These are phyloP conservation scores for Sordariomycetes sp. DNA, from an alignment of 2,329 filamentous ascomycete genomes.

Conservation along the genomic window DNA sequence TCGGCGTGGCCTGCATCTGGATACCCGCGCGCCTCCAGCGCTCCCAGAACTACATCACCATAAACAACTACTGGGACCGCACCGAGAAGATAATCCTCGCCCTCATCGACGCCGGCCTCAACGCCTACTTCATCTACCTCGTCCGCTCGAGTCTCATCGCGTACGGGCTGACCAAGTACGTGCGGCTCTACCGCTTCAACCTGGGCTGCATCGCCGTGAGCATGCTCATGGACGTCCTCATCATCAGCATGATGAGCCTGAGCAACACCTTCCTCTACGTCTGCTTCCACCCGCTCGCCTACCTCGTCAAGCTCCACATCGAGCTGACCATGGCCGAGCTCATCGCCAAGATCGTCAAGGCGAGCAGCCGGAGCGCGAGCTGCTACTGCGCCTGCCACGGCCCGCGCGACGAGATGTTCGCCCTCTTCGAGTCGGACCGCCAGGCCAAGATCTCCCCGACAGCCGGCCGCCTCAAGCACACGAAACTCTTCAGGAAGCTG, in stretches of 20 bases:
- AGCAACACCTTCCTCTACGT: slow-evolving; percentile 15
- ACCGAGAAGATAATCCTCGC: slow-evolving; percentile 41
- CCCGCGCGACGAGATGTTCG: too few relatives aligned
- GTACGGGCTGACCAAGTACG: slow-evolving; percentile 38
- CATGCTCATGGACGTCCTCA: slow-evolving; percentile 14
- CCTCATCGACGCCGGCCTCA: slow-evolving; percentile 36
- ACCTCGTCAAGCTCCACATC: slow-evolving; percentile 38
- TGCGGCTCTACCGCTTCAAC: slow-evolving; percentile 27
- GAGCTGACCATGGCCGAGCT: slow-evolving; percentile 41
- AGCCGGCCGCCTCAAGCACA: too few relatives aligned
- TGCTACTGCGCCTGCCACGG: too few relatives aligned
- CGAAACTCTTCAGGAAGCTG: too few relatives aligned
- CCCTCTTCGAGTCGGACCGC: too few relatives aligned
- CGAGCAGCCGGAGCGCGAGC: background rate
- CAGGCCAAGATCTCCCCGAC: too few relatives aligned
- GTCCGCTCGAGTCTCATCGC: slow-evolving; percentile 34
- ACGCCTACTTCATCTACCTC: slow-evolving; percentile 37
- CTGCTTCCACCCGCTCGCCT: slow-evolving; percentile 33
- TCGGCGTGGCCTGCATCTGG: slow-evolving; percentile 45
- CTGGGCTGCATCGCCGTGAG: slow-evolving; percentile 14
- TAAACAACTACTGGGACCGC: slow-evolving; percentile 44
- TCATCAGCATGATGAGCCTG: slow-evolving; percentile 17
- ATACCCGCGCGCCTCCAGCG: slow-evolving; percentile 39
- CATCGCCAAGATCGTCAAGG: slow-evolving; percentile 17
- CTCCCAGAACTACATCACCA: slow-evolving; percentile 25